Conservation (phyloP, 164 flowering plant genomes). For the Brasenia schreberi region DNA sequence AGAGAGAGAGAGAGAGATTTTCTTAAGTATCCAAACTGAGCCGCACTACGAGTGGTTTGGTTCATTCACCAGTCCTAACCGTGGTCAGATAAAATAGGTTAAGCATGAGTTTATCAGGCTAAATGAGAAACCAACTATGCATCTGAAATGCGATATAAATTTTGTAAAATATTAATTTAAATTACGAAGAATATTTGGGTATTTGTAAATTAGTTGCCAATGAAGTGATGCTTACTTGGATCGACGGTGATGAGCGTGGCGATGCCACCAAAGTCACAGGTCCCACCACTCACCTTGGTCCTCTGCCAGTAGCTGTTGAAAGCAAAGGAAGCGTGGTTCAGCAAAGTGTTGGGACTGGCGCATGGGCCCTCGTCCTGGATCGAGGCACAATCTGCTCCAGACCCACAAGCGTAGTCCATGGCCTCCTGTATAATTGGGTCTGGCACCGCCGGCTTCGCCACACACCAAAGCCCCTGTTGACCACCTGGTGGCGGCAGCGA, state of each 20-base stretch:
- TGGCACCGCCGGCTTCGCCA: slow-evolving; percentile 90
- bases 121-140: too few species aligned
- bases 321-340: slow-evolving; percentile 81
- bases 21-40: too few species aligned
- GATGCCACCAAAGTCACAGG: slow-evolving; percentile 84
- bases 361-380: slow-evolving; percentile 64
- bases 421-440: slow-evolving; percentile 84
- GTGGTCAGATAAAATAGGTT: too few species aligned
- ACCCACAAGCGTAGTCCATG: slow-evolving; percentile 88
- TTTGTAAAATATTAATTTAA: too few species aligned
- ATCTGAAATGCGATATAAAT: too few species aligned
- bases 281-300: slow-evolving; percentile 63
- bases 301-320: slow-evolving; percentile 92
- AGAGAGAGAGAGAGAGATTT: not conserved
- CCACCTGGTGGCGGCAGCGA: slow-evolving; percentile 23
- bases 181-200: too few species aligned
- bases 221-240: slow-evolving; percentile 48
- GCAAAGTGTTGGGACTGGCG: slow-evolving; percentile 47
- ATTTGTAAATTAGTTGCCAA: too few species aligned
- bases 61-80: too few species aligned
- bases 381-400: slow-evolving; percentile 73
- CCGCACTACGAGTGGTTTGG: too few species aligned
- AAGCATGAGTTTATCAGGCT: too few species aligned
- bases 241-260: slow-evolving; percentile 74
- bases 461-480: slow-evolving; percentile 56